These are phyloP conservation scores for Phytophthora chlamydospora DNA, from an alignment of 352 stramenopile genomes.

Conservation along the genomic window DNA sequence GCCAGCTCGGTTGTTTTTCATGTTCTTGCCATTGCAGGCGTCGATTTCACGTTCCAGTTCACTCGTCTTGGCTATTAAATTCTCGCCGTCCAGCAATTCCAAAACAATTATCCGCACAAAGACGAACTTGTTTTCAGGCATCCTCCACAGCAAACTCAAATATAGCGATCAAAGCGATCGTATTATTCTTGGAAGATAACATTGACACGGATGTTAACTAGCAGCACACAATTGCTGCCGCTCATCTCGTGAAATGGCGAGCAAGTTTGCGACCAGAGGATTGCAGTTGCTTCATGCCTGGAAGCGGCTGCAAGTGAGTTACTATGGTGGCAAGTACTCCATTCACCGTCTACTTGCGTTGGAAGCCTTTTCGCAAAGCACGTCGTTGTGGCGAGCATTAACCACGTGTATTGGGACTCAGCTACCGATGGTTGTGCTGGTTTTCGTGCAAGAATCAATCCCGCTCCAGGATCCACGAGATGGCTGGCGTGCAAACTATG, in stretches of 20 bases:
- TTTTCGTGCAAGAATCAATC: conserved; percentile 24
- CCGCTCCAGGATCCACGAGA: conserved; percentile 21
- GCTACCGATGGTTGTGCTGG: conserved; percentile 13
- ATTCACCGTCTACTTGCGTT: conserved; percentile 29
- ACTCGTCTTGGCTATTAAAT: conserved; percentile 13
- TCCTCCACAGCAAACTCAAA: too few species aligned
- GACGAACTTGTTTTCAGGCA: too few species aligned
- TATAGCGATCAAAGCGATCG: too few species aligned
- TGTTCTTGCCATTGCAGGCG: not conserved
- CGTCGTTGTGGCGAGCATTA: conserved; percentile 5
- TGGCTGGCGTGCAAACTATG: conserved; percentile 24
- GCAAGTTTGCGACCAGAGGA: conserved; percentile 1
- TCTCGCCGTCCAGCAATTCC: conserved; percentile 3
- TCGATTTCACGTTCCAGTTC: conserved; percentile 17
- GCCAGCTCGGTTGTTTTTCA: not conserved
- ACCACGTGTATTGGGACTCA: conserved; percentile 11
- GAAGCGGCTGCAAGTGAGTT: conserved; percentile 25
- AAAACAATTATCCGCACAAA: too few species aligned
- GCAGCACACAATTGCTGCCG: too few species aligned
- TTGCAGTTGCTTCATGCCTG: conserved; percentile 1
- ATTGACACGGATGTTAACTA: too few species aligned
- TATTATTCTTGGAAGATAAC: too few species aligned
- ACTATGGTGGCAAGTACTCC: conserved; percentile 29
- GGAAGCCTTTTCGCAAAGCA: conserved; percentile 8
- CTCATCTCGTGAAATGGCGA: not conserved